Evolutionary conservation across 129 eudicot species (phyloP).

Genomic region (Flaveria brownii): DNA sequence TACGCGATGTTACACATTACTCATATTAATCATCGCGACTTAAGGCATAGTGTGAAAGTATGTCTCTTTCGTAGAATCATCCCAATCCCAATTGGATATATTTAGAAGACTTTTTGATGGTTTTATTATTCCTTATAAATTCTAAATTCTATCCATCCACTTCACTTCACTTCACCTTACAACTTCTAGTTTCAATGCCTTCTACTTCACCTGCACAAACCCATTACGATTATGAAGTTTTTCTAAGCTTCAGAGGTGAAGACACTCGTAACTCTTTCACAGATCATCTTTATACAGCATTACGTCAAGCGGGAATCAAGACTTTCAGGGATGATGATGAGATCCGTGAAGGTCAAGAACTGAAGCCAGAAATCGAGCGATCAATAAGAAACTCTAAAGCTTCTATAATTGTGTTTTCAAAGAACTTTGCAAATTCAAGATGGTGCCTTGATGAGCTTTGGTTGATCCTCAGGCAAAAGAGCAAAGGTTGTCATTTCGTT

Average conservation of each 20-base stretch:
- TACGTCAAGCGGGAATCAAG: neutral
- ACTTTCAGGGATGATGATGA: slow-evolving; percentile 4
- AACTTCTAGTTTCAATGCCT: neutral
- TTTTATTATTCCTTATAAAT: neutral
- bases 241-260: slow-evolving; percentile 5
- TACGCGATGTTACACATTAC: too few species aligned
- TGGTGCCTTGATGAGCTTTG: slow-evolving; percentile 15
- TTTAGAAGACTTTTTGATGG: neutral
- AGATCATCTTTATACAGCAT: neutral
- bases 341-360: neutral
- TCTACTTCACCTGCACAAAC: neutral
- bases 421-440: neutral
- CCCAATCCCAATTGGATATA: neutral
- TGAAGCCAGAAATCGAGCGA: neutral
- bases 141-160: neutral
- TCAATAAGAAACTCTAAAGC: slow-evolving; percentile 1
- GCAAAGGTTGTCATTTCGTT: neutral
- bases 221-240: neutral
- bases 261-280: neutral
- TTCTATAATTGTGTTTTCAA: neutral
- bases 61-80: too few species aligned
- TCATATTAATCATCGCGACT: too few species aligned
- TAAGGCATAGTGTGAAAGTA: too few species aligned
- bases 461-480: slow-evolving; percentile 4
- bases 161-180: neutral